These are phyloP conservation scores for Acacia pycnantha DNA, from an alignment of 331 rosid genomes.

Conservation along the genomic window DNA sequence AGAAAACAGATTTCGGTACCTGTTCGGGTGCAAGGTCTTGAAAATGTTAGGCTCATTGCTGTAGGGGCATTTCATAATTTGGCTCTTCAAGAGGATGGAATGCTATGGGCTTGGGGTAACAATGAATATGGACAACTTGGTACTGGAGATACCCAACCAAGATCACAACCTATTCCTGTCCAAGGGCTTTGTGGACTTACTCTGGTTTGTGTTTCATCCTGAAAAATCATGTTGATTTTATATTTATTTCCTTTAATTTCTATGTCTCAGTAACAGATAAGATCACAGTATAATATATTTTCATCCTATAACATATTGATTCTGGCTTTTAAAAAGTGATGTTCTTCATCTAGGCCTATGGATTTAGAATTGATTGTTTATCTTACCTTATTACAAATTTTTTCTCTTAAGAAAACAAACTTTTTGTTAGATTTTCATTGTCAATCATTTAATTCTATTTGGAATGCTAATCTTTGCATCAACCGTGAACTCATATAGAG, in stretches of 20 bases:
- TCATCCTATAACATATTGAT: constrained; percentile 3
- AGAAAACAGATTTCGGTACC: constrained; percentile 95
- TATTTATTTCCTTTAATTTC: background rate
- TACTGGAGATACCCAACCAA: constrained; percentile 98
- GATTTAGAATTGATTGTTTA: background rate
- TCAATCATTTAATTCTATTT: background rate
- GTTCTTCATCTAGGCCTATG: background rate
- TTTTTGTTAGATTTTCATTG: background rate
- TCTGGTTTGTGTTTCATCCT: constrained; percentile 59
- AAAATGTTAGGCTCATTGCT: constrained; percentile 81
- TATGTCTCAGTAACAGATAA: background rate
- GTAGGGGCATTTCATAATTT: constrained; percentile 99
- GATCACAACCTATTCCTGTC: constrained; percentile 91
- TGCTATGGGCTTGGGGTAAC: constrained; percentile 99
- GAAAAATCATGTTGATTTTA: constrained; percentile 5
- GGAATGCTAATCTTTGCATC: constrained; percentile 11
- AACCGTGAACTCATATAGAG: background rate
- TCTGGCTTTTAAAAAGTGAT: background rate
- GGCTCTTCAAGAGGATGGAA: constrained; percentile 94
- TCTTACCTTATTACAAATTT: background rate
- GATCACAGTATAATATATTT: constrained; percentile 7
- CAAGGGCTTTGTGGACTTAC: constrained; percentile 86
- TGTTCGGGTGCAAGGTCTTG: constrained; percentile 97
- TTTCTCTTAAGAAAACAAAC: background rate
- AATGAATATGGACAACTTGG: constrained; percentile 99